Conservation (phyloP, 164 flowering plant genomes). For the Dillenia turbinata region DNA sequence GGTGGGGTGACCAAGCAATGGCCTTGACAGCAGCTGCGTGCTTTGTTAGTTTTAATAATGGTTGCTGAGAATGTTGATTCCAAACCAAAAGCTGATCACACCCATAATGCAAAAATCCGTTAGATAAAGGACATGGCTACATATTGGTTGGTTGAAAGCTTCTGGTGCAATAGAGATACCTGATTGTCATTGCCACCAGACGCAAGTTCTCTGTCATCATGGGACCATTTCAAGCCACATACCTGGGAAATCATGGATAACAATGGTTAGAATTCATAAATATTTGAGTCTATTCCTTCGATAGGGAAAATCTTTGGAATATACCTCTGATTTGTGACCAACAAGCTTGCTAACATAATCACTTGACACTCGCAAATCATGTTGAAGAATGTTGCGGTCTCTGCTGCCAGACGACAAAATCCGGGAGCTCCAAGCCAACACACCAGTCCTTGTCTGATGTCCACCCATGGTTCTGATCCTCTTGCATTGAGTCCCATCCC, state of each 20-base stretch:
- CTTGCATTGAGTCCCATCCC: slow-evolving; percentile 96
- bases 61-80: slow-evolving; percentile 93
- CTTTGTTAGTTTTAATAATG: slow-evolving; percentile 67
- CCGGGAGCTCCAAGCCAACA: slow-evolving; percentile 91
- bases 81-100: slow-evolving; percentile 76
- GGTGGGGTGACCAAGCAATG: slow-evolving; percentile 99
- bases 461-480: slow-evolving; percentile 83
- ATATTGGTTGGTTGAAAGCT: too few relatives aligned
- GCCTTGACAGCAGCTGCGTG: slow-evolving; percentile 99
- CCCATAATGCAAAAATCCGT: not conserved
- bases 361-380: slow-evolving; percentile 80
- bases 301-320: too few relatives aligned
- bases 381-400: slow-evolving; percentile 88
- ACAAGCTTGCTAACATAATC: slow-evolving; percentile 77
- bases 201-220: slow-evolving; percentile 97
- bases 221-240: slow-evolving; percentile 98
- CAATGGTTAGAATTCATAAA: not conserved
- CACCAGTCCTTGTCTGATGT: slow-evolving; percentile 95
- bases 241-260: slow-evolving; percentile 43
- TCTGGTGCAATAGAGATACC: slow-evolving; percentile 27
- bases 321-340: slow-evolving; percentile 98
- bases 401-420: slow-evolving; percentile 92
- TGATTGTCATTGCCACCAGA: slow-evolving; percentile 99
- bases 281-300: too few relatives aligned
- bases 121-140: too few relatives aligned